Evolutionary conservation across 257 asterid species (phyloP), one percentile per base, ranked within the genome.

Genomic region (Leptodermis oblonga): DNA sequence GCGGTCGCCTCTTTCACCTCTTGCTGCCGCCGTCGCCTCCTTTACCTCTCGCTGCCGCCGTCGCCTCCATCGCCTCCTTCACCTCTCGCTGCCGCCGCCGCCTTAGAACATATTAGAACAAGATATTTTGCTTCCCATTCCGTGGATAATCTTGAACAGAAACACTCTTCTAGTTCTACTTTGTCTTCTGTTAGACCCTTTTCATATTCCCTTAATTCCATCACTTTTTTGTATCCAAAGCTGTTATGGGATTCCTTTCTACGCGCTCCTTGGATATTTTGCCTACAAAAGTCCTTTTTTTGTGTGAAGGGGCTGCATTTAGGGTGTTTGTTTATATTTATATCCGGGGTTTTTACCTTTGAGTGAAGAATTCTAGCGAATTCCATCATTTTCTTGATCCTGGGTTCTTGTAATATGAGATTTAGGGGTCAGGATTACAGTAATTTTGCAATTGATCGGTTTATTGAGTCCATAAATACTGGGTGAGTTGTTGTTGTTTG

Each of bases 211-310:
- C 11, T 25, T 42, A 3, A 30, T 58, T 77, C 78, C 73, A 46
- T 73, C 45, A 67, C 52, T 72, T n/a, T 67, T 61, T 65, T n/a
- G 72, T 53, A 68, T 58, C 62, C 69, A 66, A 72, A 42, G 28
- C 69, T 22, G 26, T 66, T 62, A 69, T 78, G 42, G 79, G 78
- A 79, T 77, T 80, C 60, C 37, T 73, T 51, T 46, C 55, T 31
- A 34, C 26, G 70, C n/a, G n/a, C n/a, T 17, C 2, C 10, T 56
- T 70, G 49, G n/a, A 67, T 48, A 17, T 70, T 25, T 25, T 23
- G 3, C 26, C 70, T 20, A 25, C 12, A 45, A 23, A 23, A 22
- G 31, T 42, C n/a, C 2, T 13, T 46, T 17, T 6, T 46, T 46
- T 6, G 45, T 41, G 45, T 25, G 0, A 17, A 20, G 62, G 8